Percentiles rank a stretch among this genome's conserved stretches.
Conservation (phyloP, 306 rosid species). For the Abrus precatorius region DNA sequence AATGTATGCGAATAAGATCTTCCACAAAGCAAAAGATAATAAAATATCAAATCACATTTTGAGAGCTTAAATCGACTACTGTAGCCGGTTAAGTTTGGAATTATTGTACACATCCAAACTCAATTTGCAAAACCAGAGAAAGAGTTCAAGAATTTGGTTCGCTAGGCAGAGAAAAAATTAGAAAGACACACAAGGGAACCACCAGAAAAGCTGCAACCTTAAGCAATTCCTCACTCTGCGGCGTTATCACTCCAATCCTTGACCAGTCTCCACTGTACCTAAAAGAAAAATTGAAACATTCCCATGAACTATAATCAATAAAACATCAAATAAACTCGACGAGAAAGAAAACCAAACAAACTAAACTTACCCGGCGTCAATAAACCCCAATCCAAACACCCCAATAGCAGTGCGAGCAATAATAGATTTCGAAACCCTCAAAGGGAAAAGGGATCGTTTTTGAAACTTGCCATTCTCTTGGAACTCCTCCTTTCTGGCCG, state of each 20-base stretch:
- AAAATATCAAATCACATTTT: too few relatives aligned
- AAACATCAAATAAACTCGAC: background rate
- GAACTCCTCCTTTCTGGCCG: slow-evolving; percentile 58
- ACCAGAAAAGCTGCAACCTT: slow-evolving; percentile 79
- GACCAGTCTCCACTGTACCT: slow-evolving; percentile 99
- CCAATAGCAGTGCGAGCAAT: slow-evolving; percentile 71
- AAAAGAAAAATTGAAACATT: slow-evolving; percentile 42
- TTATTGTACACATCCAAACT: slow-evolving; percentile 15
- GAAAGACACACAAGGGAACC: slow-evolving; percentile 73
- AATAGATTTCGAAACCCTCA: slow-evolving; percentile 56
- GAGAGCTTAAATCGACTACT: background rate
- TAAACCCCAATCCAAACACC: slow-evolving; percentile 77
- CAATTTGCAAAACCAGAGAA: slow-evolving; percentile 28
- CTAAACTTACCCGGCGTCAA: slow-evolving; percentile 83
- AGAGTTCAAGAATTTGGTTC: slow-evolving; percentile 48
- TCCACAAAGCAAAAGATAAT: too few relatives aligned
- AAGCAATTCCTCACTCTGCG: slow-evolving; percentile 67
- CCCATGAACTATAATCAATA: background rate
- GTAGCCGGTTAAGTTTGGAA: slow-evolving; percentile 7
- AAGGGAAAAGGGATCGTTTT: slow-evolving; percentile 40
- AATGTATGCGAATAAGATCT: too few relatives aligned
- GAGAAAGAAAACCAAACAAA: background rate
- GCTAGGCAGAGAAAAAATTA: slow-evolving; percentile 55
- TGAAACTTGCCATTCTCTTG: slow-evolving; percentile 45
- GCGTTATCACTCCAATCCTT: slow-evolving; percentile 85